Base-by-base conservation (phyloP, 768 basidiomycete genomes). In the Suillus lakei region DNA sequence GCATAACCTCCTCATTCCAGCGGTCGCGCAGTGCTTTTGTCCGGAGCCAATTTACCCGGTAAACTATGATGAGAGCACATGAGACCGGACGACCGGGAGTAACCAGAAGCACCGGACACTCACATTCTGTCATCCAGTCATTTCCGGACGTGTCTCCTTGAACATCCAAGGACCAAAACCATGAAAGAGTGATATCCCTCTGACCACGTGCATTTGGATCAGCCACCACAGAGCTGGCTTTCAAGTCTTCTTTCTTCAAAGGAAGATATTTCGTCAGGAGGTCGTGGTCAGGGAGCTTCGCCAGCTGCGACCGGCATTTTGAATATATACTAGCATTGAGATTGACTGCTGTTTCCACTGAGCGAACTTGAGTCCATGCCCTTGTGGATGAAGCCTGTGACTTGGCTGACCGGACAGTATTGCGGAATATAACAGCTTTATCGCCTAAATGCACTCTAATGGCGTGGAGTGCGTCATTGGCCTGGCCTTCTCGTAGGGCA, bases 381-480 rank as follows among this genome's bases (percentile, higher is more conserved):
- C 53, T 38, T 8, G 51, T 58, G 4, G 10, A 63, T 21, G 18
- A n/a, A 0, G 43, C 16, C 34, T 66, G 53, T 44, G 48, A 56
- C 16, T 46, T 56, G 16, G 65, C 41, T 23, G 62, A 43, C 16
- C 44, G 4, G 48, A 66, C 51, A 8, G 46, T 54, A 7, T 39
- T 63, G 15, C 23, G 41, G 36, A 56, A 66, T 6, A 66, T 39
- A 15, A 66, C 62, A 9, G 69, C 59, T 48, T 69, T 71, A 28
- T 71, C 30, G 4, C 63, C 65, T 9, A 70, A 44, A 7, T 64
- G 46, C 7, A 64, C 13, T 15, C 62, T 12, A 10, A 71, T 23
- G 5, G 46, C 41, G 1, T 71, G 62, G 18, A 71, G 63, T 16
- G 64, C 58, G 43, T 71, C 69, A 60, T 71, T 71, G 9, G 69